Base-by-base conservation (phyloP, 176 grass and related monocot genomes). In the Oryza rufipogon region DNA sequence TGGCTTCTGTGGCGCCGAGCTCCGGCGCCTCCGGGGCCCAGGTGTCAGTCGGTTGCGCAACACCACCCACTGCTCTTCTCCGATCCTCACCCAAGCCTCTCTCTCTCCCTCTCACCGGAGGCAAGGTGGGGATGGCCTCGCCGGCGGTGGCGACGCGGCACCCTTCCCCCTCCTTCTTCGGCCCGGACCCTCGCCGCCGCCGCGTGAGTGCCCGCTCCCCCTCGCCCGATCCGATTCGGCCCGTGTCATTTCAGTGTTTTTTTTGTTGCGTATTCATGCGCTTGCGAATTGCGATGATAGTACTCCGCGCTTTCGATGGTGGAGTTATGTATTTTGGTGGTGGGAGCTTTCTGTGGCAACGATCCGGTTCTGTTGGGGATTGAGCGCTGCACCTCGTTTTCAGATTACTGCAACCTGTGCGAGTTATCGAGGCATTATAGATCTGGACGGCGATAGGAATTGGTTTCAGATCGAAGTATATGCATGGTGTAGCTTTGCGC, bases 61-160 rank as follows among this genome's bases (percentile, higher is more conserved):
- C 66, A 16, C 11, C 19, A 38, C 66, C 66, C n/a, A 9, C 83
- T 58, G 51, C 51, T 56, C 51, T 16, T 56, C 51, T 56, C 51
- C 16, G 16, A 19, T 14, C 32, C 54, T 3, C 25, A 11, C 52
- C 45, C 1, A 10, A 44, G 6, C 42, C 41, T 44, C 41, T 1
- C 41, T 44, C 26, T 38, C 36, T 52, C 9, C 11, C 33, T 23
- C 75, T 19, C 6, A 70, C 14, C 81, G 77, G 78, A 61, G 79
- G 71, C 71, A 33, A 36, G 64, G 5, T 1, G 16, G 7, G 58
- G 47, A 89, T 88, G 81, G 48, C 87, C 81, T 89, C 81, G 68
- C 81, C 75, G 79, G 68, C 88, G 80, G 80, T 60, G 61, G 74
- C 26, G 74, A 47, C 45, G 68, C 74, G 68, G 47, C 74, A 73